Evolutionary conservation across 495 filamentous ascomycete genomes (phyloP), one percentile per base, ranked within the genome.

Genomic region (Glarea lozoyensis): DNA sequence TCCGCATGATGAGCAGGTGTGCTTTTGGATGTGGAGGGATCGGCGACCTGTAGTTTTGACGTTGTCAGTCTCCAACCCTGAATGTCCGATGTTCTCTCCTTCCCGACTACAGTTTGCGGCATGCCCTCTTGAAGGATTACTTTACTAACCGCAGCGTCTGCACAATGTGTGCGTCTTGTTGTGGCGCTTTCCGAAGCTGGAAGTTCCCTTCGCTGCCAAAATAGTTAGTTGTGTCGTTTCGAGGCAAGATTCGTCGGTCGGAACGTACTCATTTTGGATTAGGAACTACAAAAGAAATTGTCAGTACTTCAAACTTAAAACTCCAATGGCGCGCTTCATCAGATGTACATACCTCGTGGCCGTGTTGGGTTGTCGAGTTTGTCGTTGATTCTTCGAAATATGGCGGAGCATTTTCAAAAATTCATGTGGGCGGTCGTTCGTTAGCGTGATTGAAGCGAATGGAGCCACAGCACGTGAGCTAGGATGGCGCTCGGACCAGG

Each of bases 151-250:
- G 82, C 92, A 98, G 69, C 92, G 93, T 77, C 93, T 81, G 86
- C 92, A 98, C 66, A 98, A 78, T 58, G 86, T 92, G 78, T 98
- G 92, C 69, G 93, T 87, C 78, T 98, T 98, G 77, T 90, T 98
- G 27, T 98, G 86, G 79, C 87, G 87, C 80, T 90, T 92, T 70
- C 88, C 89, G 69, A 94, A 94, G 75, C 82, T 88, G 66, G 84
- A 88, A 63, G 88, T 94, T 80, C 88, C 88, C 86, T 94, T 94
- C 65, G 73, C 53, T 55, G 17, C 49, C n/a, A 19, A 33, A 20
- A 16, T 50, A 43, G 48, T 52, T 21, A 49, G 40, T 38, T 2
- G 36, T 23, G 35, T 43, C n/a, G 29, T 27, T 17, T 46, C 19
- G 25, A 24, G 12, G 37, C 30, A 32, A 40, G n/a, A 7, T 25